A percentile compares a stretch with the other conserved stretches of the same genome.
phyloP scores from a whole-genome alignment of 2,329 filamentous ascomycete species.

The Teratosphaeria destructans region DNA sequence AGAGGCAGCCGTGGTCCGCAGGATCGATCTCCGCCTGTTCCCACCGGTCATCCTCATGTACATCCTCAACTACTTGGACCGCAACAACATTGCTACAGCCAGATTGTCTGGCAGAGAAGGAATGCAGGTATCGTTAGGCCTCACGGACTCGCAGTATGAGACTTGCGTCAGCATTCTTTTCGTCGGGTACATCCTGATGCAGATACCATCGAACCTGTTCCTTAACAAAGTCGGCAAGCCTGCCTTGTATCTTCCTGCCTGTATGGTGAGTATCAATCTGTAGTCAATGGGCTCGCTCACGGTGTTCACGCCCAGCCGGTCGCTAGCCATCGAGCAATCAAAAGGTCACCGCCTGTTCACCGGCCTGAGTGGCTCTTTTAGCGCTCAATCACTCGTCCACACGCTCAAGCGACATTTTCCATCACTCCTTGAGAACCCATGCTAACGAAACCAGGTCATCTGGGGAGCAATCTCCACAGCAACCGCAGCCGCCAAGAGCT shows the following conservation, averaged over 20 bases:
- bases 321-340: too few relatives aligned
- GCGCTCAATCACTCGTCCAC: too few relatives aligned
- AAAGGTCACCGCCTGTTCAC: too few relatives aligned
- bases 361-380: too few relatives aligned
- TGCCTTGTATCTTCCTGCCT: conserved; percentile 21
- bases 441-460: conserved; percentile 7
- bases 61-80: conserved; percentile 40
- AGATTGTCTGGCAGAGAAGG: conserved; percentile 25
- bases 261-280: conserved; percentile 13
- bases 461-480: conserved; percentile 26
- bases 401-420: too few relatives aligned
- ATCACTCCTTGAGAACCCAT: not conserved
- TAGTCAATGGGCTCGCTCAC: not conserved
- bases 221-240: conserved; percentile 27
- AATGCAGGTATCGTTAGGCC: conserved; percentile 35
- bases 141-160: conserved; percentile 35
- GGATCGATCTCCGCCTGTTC: conserved; percentile 58
- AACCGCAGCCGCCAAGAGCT: conserved; percentile 26
- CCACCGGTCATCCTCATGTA: conserved; percentile 65
- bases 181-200: conserved; percentile 29
- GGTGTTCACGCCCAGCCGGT: too few relatives aligned
- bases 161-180: conserved; percentile 37
- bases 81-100: conserved; percentile 21
- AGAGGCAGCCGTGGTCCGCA: conserved; percentile 41
- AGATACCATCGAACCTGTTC: conserved; percentile 29